phyloP scores from a whole-genome alignment of 352 stramenopile species.

The Globisporangium orthogonon region DNA sequence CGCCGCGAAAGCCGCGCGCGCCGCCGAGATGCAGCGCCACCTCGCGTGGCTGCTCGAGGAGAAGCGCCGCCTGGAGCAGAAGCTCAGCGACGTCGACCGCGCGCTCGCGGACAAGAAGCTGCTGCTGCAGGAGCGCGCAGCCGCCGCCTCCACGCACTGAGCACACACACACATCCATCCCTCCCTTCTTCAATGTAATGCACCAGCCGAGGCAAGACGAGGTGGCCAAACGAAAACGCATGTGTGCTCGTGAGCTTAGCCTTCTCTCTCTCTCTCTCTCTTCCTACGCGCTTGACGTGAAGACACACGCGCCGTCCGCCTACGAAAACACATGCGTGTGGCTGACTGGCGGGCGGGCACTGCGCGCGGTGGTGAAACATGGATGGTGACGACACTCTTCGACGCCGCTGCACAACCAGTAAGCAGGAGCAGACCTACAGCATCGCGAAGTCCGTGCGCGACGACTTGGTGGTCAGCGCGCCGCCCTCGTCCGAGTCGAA shows the following conservation, averaged over 20 bases:
- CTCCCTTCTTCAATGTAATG: background rate
- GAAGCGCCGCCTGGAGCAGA: conserved; percentile 37
- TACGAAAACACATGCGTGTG: too few species aligned
- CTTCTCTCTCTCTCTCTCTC: too few species aligned
- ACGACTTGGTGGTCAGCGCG: conserved; percentile 23
- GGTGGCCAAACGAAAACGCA: background rate
- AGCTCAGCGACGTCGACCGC: conserved; percentile 36
- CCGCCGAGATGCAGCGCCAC: conserved; percentile 40
- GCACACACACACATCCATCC: too few species aligned
- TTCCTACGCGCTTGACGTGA: too few species aligned
- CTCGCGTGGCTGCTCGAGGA: conserved; percentile 47
- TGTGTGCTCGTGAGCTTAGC: background rate
- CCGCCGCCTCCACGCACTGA: conserved; percentile 1
- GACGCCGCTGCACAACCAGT: background rate
- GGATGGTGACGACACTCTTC: background rate
- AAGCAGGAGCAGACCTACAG: conserved; percentile 19
- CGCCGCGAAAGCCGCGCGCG: conserved; percentile 24
- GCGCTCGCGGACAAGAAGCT: conserved; percentile 51
- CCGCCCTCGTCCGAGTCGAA: conserved; percentile 26
- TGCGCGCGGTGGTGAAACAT: background rate
- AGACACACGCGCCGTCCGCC: too few species aligned
- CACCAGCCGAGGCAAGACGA: too few species aligned
- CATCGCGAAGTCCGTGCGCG: conserved; percentile 40
- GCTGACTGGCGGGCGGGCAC: too few species aligned
- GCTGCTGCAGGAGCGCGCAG: conserved; percentile 36